These are phyloP conservation scores for Fusarium sp. DNA, from an alignment of 2,329 filamentous ascomycete species.

Conservation along the genomic window DNA sequence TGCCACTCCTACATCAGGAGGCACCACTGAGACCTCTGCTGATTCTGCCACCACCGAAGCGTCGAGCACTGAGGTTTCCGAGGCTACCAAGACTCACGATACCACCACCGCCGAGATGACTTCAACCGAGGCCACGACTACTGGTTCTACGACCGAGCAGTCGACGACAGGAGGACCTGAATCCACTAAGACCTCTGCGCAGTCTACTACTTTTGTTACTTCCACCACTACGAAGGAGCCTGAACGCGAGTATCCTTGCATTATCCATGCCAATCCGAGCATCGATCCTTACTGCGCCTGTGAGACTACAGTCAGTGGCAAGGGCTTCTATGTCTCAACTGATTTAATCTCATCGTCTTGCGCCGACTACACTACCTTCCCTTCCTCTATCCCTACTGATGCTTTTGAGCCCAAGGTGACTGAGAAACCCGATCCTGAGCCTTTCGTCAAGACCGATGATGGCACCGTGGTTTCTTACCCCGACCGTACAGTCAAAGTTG, in stretches of 20 bases:
- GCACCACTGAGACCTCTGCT: neutral
- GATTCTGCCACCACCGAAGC: neutral
- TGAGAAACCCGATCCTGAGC: neutral
- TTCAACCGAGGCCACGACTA: neutral
- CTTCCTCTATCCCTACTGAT: neutral
- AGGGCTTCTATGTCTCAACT: neutral
- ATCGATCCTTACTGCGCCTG: neutral
- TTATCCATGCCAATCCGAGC: neutral
- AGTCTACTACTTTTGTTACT: neutral
- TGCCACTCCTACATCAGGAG: neutral
- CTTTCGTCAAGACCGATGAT: constrained; percentile 4
- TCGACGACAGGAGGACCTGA: neutral
- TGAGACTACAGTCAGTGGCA: constrained; percentile 1
- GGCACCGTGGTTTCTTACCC: constrained; percentile 18
- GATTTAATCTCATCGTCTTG: constrained; percentile 1
- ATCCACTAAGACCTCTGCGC: neutral
- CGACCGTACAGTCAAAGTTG: neutral
- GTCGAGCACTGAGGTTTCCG: neutral
- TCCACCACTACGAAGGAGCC: neutral
- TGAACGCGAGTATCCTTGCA: constrained; percentile 1
- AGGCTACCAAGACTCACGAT: neutral
- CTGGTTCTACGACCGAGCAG: neutral
- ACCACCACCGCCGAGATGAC: neutral
- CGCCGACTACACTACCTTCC: constrained; percentile 8
- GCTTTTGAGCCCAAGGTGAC: constrained; percentile 4